Percentiles rank a stretch among this genome's conserved stretches.
These are phyloP conservation scores for Fusarium domesticum DNA, from an alignment of 2,329 filamentous ascomycete genomes.

Conservation along the genomic window DNA sequence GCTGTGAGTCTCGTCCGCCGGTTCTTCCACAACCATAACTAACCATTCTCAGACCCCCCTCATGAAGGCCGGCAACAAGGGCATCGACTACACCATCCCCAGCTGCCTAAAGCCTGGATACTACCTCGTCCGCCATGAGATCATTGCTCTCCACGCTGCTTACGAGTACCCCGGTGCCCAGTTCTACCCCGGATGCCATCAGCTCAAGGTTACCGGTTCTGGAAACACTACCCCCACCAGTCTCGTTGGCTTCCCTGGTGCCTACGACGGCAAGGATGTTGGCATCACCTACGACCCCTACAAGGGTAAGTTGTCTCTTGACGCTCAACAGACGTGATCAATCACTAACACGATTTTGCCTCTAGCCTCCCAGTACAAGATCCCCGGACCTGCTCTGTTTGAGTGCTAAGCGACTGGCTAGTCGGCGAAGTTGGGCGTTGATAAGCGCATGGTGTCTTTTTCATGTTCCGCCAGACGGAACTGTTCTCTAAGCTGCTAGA, in stretches of 20 bases:
- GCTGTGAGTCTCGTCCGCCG: slow-evolving; percentile 28
- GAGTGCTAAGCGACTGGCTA: slow-evolving; percentile 37
- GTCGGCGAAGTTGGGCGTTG: background rate
- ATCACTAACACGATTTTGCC: background rate
- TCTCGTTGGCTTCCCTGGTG: slow-evolving; percentile 52
- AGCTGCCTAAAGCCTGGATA: slow-evolving; percentile 50
- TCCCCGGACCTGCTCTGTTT: slow-evolving; percentile 49
- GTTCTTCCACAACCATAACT: background rate
- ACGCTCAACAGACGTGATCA: background rate
- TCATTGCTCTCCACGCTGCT: slow-evolving; percentile 52
- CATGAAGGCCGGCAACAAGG: slow-evolving; percentile 44
- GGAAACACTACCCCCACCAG: slow-evolving; percentile 41
- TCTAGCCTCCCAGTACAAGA: slow-evolving; percentile 40
- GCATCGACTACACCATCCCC: slow-evolving; percentile 53
- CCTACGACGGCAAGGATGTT: slow-evolving; percentile 47
- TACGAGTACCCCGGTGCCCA: slow-evolving; percentile 52
- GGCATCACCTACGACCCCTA: slow-evolving; percentile 54
- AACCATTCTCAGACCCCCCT: slow-evolving; percentile 35
- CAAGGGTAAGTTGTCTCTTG: slow-evolving; percentile 34
- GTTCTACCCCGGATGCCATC: slow-evolving; percentile 58
- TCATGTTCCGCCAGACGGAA: slow-evolving; percentile 11
- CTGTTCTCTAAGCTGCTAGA: slow-evolving; percentile 7
- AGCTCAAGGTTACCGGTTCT: slow-evolving; percentile 51
- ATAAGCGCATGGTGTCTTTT: background rate
- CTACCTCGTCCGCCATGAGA: slow-evolving; percentile 58